A percentile compares a stretch with the other conserved stretches of the same genome.
These are phyloP conservation scores for Thymus mandschuricus DNA, from an alignment of 257 asterid species.

Conservation along the genomic window DNA sequence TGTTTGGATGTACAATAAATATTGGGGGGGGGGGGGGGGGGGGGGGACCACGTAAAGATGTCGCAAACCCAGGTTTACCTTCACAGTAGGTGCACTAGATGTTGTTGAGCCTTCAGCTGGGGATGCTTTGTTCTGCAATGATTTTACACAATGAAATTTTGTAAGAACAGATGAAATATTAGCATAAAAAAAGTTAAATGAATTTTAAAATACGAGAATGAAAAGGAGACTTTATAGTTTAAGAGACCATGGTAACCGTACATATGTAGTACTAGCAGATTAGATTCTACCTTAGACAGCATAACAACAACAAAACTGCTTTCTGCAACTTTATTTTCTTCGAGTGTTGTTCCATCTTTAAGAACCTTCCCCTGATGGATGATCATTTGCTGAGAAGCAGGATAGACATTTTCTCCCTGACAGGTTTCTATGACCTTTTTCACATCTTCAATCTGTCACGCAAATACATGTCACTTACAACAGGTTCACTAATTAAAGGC, in stretches of 20 bases:
- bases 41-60: neutral
- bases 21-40: neutral
- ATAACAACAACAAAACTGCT: conserved; percentile 68
- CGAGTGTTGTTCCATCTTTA: conserved; percentile 71
- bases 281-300: conserved; percentile 62
- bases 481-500: neutral
- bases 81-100: conserved; percentile 52
- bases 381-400: conserved; percentile 72
- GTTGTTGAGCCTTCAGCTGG: conserved; percentile 65
- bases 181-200: neutral
- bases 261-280: neutral
- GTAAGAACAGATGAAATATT: neutral
- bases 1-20: neutral
- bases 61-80: conserved; percentile 40
- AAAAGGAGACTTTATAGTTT: neutral
- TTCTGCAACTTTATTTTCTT: conserved; percentile 74
- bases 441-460: conserved; percentile 65
- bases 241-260: too few relatives aligned
- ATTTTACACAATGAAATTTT: conserved; percentile 9
- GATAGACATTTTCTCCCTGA: conserved; percentile 74
- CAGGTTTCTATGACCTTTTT: conserved; percentile 65
- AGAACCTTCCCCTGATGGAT: conserved; percentile 82
- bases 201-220: neutral
- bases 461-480: neutral
- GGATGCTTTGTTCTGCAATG: conserved; percentile 56